phyloP scores from a whole-genome alignment of 179 eudicot genomes.

The Gypsophila paniculata region DNA sequence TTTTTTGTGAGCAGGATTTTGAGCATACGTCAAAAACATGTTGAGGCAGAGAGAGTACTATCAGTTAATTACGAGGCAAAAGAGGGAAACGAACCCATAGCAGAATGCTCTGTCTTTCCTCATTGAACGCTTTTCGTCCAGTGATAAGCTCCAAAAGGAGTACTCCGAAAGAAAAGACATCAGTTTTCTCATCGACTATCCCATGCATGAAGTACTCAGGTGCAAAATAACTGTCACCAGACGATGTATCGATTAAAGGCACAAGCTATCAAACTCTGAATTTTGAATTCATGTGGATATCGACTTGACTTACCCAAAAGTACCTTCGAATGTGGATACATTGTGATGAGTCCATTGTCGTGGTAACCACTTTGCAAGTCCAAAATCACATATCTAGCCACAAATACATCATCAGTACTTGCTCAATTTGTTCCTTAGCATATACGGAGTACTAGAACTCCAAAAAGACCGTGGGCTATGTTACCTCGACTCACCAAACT shows the following conservation, averaged over 20 bases:
- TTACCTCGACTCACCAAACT: background rate
- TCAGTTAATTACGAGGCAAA: background rate
- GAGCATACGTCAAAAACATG: no score
- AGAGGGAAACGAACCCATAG: slow-evolving; percentile 30
- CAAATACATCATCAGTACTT: background rate
- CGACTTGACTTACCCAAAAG: slow-evolving; percentile 58
- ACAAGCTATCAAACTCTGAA: background rate
- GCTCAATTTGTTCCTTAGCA: background rate
- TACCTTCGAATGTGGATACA: slow-evolving; percentile 68
- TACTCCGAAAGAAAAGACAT: slow-evolving; percentile 68
- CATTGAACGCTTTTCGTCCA: slow-evolving; percentile 77
- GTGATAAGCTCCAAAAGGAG: slow-evolving; percentile 76
- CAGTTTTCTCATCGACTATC: slow-evolving; percentile 76
- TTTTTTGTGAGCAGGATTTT: no score
- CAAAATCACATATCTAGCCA: slow-evolving; percentile 73
- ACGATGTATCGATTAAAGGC: slow-evolving; percentile 1
- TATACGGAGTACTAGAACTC: background rate
- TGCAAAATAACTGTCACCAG: slow-evolving; percentile 63
- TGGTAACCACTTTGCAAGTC: slow-evolving; percentile 79
- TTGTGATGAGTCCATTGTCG: slow-evolving; percentile 64
- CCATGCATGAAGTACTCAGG: slow-evolving; percentile 90
- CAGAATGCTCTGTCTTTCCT: slow-evolving; percentile 62
- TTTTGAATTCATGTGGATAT: background rate
- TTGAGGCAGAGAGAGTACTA: background rate
- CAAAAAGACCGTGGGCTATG: background rate